A percentile compares a stretch with the other conserved stretches of the same genome.
These are phyloP conservation scores for Psilocybe azurescens DNA, from an alignment of 768 basidiomycete species.

Conservation along the genomic window DNA sequence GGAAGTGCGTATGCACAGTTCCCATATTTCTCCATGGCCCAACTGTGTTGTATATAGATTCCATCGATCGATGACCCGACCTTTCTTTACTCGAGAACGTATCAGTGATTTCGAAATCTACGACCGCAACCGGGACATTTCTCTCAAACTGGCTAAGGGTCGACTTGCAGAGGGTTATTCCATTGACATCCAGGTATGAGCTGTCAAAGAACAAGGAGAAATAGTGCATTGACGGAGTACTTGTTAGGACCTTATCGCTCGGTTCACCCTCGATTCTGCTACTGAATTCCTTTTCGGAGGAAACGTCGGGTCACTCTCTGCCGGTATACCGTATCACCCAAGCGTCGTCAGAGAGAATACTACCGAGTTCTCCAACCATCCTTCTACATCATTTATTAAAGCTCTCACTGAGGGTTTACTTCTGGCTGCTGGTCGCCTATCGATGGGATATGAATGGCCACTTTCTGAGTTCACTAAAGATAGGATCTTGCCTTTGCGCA, in stretches of 20 bases:
- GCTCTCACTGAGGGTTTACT: constrained; percentile 56
- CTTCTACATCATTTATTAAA: constrained; percentile 48
- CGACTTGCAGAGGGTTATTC: constrained; percentile 52
- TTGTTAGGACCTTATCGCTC: constrained; percentile 50
- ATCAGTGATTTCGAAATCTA: constrained; percentile 70
- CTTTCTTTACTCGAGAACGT: constrained; percentile 69
- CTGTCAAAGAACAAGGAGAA: not conserved
- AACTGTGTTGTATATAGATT: constrained; percentile 37
- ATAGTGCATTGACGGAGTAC: constrained; percentile 52
- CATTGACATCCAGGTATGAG: constrained; percentile 62
- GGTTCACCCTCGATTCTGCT: constrained; percentile 70
- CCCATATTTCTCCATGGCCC: not conserved
- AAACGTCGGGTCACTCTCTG: constrained; percentile 53
- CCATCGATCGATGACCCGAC: constrained; percentile 71
- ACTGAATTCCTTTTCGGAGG: constrained; percentile 31
- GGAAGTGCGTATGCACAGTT: constrained; percentile 54
- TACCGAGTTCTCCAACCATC: constrained; percentile 32
- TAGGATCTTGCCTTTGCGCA: constrained; percentile 45
- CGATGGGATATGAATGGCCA: constrained; percentile 41
- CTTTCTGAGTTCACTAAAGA: constrained; percentile 56
- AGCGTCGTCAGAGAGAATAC: constrained; percentile 30
- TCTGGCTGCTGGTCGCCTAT: constrained; percentile 38
- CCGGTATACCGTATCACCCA: constrained; percentile 56
- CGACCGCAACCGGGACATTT: constrained; percentile 55
- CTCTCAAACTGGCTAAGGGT: constrained; percentile 46